Evolutionary conservation across 2,329 filamentous ascomycete species (phyloP).

Genomic region (Neonectria ditissima): DNA sequence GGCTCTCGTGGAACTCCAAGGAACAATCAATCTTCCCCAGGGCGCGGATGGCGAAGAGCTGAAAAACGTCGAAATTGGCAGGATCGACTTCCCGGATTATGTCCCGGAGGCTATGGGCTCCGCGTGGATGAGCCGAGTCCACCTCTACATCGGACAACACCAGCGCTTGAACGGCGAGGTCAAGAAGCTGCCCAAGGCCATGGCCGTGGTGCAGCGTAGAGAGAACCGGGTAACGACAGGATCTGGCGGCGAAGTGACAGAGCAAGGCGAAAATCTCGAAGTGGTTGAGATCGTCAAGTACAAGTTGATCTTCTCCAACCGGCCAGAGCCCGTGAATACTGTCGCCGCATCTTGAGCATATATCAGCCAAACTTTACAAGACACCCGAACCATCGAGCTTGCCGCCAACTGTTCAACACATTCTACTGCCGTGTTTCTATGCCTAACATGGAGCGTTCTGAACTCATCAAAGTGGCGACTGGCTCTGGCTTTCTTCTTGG

Average conservation of each 20-base stretch:
- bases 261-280: slow-evolving; percentile 71
- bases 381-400: background rate
- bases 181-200: slow-evolving; percentile 82
- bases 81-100: slow-evolving; percentile 83
- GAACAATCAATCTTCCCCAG: slow-evolving; percentile 81
- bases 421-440: background rate
- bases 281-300: slow-evolving; percentile 88
- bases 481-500: background rate
- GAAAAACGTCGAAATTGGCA: slow-evolving; percentile 67
- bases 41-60: slow-evolving; percentile 48
- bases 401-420: background rate
- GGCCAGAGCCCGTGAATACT: slow-evolving; percentile 85
- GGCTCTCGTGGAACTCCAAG: slow-evolving; percentile 92
- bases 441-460: background rate
- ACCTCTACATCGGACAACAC: slow-evolving; percentile 88
- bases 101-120: slow-evolving; percentile 60
- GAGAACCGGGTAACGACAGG: slow-evolving; percentile 57
- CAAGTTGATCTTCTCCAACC: slow-evolving; percentile 85
- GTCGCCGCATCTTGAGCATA: slow-evolving; percentile 45
- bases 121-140: slow-evolving; percentile 90
- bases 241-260: slow-evolving; percentile 53
- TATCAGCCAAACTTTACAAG: background rate
- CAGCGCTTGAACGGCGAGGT: slow-evolving; percentile 91
- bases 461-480: background rate
- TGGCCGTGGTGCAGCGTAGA: slow-evolving; percentile 80